A percentile compares a stretch with the other conserved stretches of the same genome.
Conservation (phyloP, 106 monocot species). For the Dendrobium catenatum region DNA sequence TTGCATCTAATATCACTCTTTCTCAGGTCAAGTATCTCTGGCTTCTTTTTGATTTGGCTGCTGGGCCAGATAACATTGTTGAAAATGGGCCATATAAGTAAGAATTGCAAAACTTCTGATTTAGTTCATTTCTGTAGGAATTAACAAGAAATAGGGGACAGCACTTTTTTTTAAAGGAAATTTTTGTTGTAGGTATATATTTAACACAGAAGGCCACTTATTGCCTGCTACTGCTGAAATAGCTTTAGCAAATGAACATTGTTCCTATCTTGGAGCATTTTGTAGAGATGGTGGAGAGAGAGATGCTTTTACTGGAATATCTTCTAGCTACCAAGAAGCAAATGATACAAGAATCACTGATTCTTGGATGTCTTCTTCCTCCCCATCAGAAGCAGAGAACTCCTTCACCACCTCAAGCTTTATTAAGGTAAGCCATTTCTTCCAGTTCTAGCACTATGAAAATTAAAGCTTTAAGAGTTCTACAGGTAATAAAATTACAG, state of each 20-base stretch:
- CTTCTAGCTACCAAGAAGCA: slow-evolving; percentile 30
- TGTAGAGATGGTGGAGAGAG: slow-evolving; percentile 38
- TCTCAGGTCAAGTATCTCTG: slow-evolving; percentile 98
- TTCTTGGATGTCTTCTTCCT: slow-evolving; percentile 8
- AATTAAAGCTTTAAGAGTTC: not conserved
- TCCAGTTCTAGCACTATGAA: not conserved
- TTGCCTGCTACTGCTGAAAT: slow-evolving; percentile 90
- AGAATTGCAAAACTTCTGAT: slow-evolving; percentile 2
- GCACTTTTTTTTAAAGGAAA: not conserved
- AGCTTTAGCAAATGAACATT: slow-evolving; percentile 69
- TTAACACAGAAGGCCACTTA: slow-evolving; percentile 94
- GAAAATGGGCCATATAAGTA: slow-evolving; percentile 97
- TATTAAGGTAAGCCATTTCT: slow-evolving; percentile 46
- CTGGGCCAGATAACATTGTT: slow-evolving; percentile 85
- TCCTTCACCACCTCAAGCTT: slow-evolving; percentile 19
- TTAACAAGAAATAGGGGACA: not conserved
- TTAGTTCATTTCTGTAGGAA: not conserved
- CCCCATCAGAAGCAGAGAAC: not conserved
- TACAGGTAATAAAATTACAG: not conserved
- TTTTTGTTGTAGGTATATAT: slow-evolving; percentile 60
- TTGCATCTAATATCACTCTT: slow-evolving; percentile 15
- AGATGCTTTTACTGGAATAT: slow-evolving; percentile 14
- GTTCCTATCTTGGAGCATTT: slow-evolving; percentile 89
- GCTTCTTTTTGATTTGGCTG: slow-evolving; percentile 99
- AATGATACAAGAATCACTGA: slow-evolving; percentile 36